Base-by-base conservation (phyloP, 2,329 filamentous ascomycete genomes). In the Pseudogymnoascus sp. region DNA sequence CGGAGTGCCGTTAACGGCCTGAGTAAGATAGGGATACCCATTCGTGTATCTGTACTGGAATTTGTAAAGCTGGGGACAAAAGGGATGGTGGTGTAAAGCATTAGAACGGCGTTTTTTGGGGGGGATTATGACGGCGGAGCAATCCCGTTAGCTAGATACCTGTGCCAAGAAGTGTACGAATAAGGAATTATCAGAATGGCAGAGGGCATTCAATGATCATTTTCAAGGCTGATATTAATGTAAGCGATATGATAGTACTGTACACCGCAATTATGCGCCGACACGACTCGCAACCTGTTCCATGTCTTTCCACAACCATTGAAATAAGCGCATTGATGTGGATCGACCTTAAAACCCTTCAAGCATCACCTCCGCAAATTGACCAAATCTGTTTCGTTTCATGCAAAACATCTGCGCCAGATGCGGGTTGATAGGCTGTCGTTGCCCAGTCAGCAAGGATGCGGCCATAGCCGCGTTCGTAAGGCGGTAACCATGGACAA, bases 61-160 rank as follows among this genome's bases (percentile, higher is more conserved):
- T 44, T 61, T 61, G 59, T 28, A 33, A 21, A 17, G n/a, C n/a
- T 57, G 33, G 28, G 28, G 28, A 57, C n/a, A 19, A 19, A 33
- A 17, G 28, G 50, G 50, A 13, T 33, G 26, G 28, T 17, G 50
- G 17, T 33, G 33, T 57, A 33, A 53, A 21, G 50, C 50, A 57
- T 57, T 57, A 57, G 50, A 57, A 19, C 10, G 50, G 50, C 50
- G 50, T 57, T 57, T 57, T 57, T 57, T 53, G 21, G 13, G 2
- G 42, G 42, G 28, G 33, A 57, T 57, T 57, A 57, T 57, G 50
- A 33, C 10, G 17, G 17, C n/a, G 28, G 50, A 57, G 50, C 50
- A 57, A 33, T 53, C 50, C 50, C 50, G 50, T 57, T 57, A 57
- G 50, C 28, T 57, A 57, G 28, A 57, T 57, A 57, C 50, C 50